Evolutionary conservation across 1,284 basidiomycete species (phyloP).

Genomic region (Testicularia cyperi): DNA sequence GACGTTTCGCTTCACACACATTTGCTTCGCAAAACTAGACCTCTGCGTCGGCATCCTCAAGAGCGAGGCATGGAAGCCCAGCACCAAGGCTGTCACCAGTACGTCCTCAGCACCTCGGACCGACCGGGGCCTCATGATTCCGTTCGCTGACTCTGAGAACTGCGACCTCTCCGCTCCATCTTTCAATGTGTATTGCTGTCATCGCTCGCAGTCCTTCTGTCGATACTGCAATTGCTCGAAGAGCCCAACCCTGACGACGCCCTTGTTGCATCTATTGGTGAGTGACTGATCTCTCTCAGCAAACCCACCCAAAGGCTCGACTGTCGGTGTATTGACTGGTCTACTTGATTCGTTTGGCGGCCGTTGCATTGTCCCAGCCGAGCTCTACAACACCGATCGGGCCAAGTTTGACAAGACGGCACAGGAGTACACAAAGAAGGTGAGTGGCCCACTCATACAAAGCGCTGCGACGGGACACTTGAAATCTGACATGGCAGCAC

Average conservation of each 20-base stretch:
- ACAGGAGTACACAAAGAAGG: constrained; percentile 47
- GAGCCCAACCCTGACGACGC: constrained; percentile 58
- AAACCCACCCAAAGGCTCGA: background rate
- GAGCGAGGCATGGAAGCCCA: constrained; percentile 60
- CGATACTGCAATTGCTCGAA: constrained; percentile 51
- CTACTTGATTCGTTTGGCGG: background rate
- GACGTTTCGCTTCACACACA: too few species aligned
- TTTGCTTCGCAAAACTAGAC: too few species aligned
- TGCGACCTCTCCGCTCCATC: background rate
- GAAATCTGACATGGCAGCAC: constrained; percentile 3
- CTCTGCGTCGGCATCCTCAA: constrained; percentile 58
- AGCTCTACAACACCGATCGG: constrained; percentile 51
- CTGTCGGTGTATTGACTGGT: too few species aligned
- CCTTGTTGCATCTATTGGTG: constrained; percentile 55
- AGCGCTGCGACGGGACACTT: background rate
- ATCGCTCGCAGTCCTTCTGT: constrained; percentile 40
- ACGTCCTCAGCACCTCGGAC: constrained; percentile 13
- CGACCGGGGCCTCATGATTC: too few species aligned
- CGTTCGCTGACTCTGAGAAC: constrained; percentile 2
- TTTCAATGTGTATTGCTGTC: background rate
- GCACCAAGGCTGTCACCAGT: constrained; percentile 57
- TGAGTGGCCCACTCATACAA: background rate
- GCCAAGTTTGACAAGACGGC: constrained; percentile 50
- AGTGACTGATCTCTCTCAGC: constrained; percentile 1
- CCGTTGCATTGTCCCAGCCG: constrained; percentile 24